Evolutionary conservation across 2,329 filamentous ascomycete genomes (phyloP), one percentile per base, ranked within the genome.

Genomic region (Alternaria arbusti): DNA sequence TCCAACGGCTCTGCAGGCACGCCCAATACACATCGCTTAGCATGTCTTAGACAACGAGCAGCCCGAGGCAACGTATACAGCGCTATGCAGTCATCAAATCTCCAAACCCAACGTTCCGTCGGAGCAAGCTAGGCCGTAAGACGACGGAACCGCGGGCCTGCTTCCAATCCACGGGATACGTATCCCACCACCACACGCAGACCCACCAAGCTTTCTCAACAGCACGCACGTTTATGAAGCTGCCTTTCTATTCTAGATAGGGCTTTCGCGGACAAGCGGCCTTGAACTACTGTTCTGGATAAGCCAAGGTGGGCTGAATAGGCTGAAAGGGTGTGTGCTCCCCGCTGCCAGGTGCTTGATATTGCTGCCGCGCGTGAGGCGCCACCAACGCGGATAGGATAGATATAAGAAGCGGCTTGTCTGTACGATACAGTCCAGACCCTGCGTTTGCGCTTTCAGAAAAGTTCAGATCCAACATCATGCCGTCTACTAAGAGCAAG

Each of bases 401-500:
- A 28, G 15, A 54, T 47, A 57, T 54, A 56, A 54, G 30, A 32
- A 26, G 45, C 25, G 54, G 23, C 25, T 22, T 15, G 32, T 54
- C 17, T 40, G 22, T 32, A n/a, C 10, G 26, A 28, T 17, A 44
- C 25, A 26, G 12, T 54, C 22, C 23, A 44, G 15, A 32, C 25
- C 44, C 20, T 36, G 44, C 9, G 28, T 51, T 49, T 32, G 23
- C 22, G 22, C 28, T 17, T 26, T 36, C 57, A 52, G 6, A 46
- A n/a, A 46, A 15, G n/a, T 40, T 17, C 23, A 36, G 22, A 17
- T 47, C 3, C 9, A 28, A 25, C 43, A 62, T 40, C 5, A 73
- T 73, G 71, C 64, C 68, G 1, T 66, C 65, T 10, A 63, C 66
- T 4, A 70, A 56, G 26, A 67, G 66, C 63, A 72, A 75, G 52